phyloP scores from a whole-genome alignment of 140 eudicot species.

The Ambrosia hybrid region DNA sequence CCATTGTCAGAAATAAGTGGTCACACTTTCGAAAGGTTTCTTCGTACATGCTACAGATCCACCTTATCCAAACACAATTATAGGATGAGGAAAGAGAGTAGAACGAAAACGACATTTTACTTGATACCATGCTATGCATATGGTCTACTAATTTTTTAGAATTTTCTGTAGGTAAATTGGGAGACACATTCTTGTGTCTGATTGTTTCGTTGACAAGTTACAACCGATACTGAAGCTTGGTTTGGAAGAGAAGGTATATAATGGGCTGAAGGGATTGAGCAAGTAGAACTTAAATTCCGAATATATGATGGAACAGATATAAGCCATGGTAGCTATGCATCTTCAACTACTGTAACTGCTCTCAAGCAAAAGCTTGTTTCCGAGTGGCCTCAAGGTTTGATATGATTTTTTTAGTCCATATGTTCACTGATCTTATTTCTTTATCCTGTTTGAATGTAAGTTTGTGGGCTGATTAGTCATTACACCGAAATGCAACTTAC shows the following conservation, averaged over 20 bases:
- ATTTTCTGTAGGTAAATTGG: slow-evolving; percentile 33
- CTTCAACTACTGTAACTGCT: slow-evolving; percentile 58
- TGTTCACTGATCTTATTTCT: slow-evolving; percentile 3
- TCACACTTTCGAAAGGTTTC: slow-evolving; percentile 11
- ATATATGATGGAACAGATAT: slow-evolving; percentile 78
- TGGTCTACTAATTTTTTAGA: slow-evolving; percentile 19
- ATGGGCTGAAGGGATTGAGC: slow-evolving; percentile 74
- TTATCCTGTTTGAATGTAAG: slow-evolving; percentile 1
- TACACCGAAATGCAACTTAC: neutral
- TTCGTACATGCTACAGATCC: neutral
- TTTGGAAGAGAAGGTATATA: slow-evolving; percentile 16
- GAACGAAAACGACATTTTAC: slow-evolving; percentile 27
- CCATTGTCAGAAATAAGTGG: neutral
- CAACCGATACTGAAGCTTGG: neutral
- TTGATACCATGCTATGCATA: slow-evolving; percentile 22
- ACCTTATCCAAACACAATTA: slow-evolving; percentile 29
- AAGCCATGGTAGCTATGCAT: slow-evolving; percentile 54
- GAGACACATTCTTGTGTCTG: slow-evolving; percentile 26
- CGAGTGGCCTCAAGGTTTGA: slow-evolving; percentile 89
- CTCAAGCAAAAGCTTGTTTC: slow-evolving; percentile 77
- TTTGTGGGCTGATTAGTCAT: neutral
- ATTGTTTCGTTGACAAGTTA: slow-evolving; percentile 12
- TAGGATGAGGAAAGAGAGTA: slow-evolving; percentile 28
- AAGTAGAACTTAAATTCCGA: slow-evolving; percentile 71
- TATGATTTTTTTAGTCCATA: neutral